Evolutionary conservation across 495 filamentous ascomycete species (phyloP).

Genomic region (Aspergillus asperescens): DNA sequence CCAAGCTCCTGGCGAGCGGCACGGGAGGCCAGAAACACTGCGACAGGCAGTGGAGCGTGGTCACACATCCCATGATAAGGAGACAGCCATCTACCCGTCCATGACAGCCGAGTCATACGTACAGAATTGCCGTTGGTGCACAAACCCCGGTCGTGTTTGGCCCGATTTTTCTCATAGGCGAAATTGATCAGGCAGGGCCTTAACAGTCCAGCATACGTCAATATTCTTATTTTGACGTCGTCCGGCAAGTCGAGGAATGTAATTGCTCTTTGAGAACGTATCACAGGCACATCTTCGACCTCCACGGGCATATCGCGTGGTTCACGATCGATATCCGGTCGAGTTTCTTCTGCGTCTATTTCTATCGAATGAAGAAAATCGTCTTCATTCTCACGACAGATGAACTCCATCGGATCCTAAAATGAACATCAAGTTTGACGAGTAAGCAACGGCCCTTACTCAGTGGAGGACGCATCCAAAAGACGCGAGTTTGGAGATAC

Average conservation of each 20-base stretch:
- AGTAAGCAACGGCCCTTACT: not conserved
- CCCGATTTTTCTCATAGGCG: slow-evolving; percentile 6
- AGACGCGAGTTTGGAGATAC: not conserved
- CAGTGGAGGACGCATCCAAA: no score
- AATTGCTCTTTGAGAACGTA: not conserved
- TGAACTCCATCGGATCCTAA: not conserved
- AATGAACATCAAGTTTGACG: not conserved
- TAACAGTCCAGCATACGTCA: slow-evolving; percentile 24
- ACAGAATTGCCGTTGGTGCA: slow-evolving; percentile 1
- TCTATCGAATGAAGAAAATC: not conserved
- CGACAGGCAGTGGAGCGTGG: slow-evolving; percentile 20
- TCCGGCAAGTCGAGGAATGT: slow-evolving; percentile 23
- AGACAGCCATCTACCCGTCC: not conserved
- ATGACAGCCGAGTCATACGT: not conserved
- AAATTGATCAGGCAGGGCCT: slow-evolving; percentile 20
- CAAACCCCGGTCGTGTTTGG: not conserved
- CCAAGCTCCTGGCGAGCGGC: slow-evolving; percentile 12
- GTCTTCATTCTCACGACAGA: not conserved
- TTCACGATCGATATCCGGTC: not conserved
- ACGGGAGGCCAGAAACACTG: slow-evolving; percentile 14
- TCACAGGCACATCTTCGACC: not conserved
- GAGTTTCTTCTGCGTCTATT: not conserved
- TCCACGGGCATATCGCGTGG: not conserved
- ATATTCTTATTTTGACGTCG: slow-evolving; percentile 16
- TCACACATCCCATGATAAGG: slow-evolving; percentile 9